Base-by-base conservation (phyloP, 2,329 filamentous ascomycete genomes). In the Sporothrix curviconia region DNA sequence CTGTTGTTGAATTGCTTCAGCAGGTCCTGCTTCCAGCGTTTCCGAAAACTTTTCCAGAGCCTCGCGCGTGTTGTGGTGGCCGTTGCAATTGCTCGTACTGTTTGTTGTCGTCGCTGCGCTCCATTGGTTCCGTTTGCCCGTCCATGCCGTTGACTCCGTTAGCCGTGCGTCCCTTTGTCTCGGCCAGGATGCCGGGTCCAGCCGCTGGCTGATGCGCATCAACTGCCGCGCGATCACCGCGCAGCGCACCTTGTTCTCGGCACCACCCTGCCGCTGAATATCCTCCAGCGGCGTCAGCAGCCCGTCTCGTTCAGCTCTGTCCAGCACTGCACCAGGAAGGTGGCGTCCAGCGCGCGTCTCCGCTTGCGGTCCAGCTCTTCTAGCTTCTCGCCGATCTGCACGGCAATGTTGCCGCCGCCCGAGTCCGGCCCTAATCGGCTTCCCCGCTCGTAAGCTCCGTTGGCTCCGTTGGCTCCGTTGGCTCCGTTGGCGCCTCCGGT, bases 1-100 rank as follows among this genome's bases (percentile, higher is more conserved):
- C 92, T 96, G 68, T 95, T 90, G 76, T 99, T 95, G 73, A 99
- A 99, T 67, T 96, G 92, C 70, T 92, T 90, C 60, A 99, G 75
- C 39, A 99, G 77, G 68, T 99, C 94, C 69, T 97, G 95, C 72
- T 99, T n/a, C 94, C 59, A 99, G 74, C 1, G 89, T 92, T 70
- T 99, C 94, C 25, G 92, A 89, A 71, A 97, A 99, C 70, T 96
- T 96, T 72, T 99, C 94, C 57, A 99, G 87, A 15, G 95, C 83
- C 70, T 96, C 92, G 62, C 90, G 83, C 2, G 90, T 94, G 67
- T 92, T 84, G 66, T 83, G 76, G n/a, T 78, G 79, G 65, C 86
- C 86, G 62, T 70, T 71, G 59, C 70, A 72, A 42, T 72, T 28
- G 14, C 71, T 69, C 39, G 73, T 70, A 9, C 79, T 43, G 36